A percentile compares a stretch with the other conserved stretches of the same genome.
Conservation (phyloP, 2,329 filamentous ascomycete species). For the Monosporascus sp. region DNA sequence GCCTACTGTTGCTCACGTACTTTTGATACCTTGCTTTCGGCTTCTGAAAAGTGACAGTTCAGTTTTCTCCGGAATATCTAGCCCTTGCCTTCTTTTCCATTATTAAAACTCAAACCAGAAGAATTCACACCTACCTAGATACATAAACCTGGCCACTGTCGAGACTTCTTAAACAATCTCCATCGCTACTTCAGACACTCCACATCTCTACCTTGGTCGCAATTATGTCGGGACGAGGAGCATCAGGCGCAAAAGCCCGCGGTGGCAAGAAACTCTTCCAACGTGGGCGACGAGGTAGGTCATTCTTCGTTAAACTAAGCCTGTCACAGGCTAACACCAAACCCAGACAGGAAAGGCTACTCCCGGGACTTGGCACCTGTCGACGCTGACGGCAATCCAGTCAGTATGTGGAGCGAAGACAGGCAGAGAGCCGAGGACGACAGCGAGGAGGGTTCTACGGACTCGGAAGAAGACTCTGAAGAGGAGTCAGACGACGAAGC, state of each 20-base stretch:
- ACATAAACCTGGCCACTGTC: no score
- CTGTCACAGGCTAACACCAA: background rate
- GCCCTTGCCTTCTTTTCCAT: no score
- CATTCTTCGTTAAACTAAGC: background rate
- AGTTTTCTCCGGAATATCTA: no score
- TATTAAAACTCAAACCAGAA: no score
- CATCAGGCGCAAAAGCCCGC: conserved; percentile 50
- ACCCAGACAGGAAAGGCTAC: conserved; percentile 85
- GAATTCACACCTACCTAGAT: no score
- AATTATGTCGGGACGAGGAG: conserved; percentile 38
- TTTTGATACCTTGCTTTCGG: no score
- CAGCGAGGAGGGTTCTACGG: conserved; percentile 38
- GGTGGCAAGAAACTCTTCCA: conserved; percentile 94
- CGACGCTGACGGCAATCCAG: conserved; percentile 82
- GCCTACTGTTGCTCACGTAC: no score
- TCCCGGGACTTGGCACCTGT: conserved; percentile 84
- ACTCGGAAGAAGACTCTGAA: conserved; percentile 41
- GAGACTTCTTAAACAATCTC: conserved; percentile 2
- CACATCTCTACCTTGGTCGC: background rate
- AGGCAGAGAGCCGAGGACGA: conserved; percentile 43
- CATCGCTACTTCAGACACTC: conserved; percentile 2
- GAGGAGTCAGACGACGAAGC: conserved; percentile 26
- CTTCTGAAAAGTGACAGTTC: no score
- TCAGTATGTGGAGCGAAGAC: conserved; percentile 78
- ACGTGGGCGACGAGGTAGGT: conserved; percentile 80